Evolutionary conservation across 495 filamentous ascomycete genomes (phyloP).

Genomic region (Tuber indicum): DNA sequence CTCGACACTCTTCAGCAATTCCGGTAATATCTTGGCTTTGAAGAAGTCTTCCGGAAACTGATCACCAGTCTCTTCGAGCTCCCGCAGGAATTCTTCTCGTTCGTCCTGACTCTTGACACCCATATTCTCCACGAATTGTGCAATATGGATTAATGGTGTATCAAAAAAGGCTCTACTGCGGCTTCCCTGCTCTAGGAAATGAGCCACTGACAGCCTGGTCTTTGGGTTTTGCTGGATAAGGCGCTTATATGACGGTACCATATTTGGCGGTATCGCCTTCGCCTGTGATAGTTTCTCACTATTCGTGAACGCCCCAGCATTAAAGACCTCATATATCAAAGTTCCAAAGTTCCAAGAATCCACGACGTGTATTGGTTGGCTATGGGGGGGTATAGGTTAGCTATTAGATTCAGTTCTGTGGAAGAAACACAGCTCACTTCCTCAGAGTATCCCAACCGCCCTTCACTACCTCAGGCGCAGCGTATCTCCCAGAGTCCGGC

Average conservation of each 20-base stretch:
- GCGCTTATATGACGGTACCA: constrained; percentile 84
- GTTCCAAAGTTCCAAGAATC: constrained; percentile 84
- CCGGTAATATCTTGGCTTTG: constrained; percentile 91
- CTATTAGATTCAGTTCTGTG: background rate
- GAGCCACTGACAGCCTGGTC: constrained; percentile 68
- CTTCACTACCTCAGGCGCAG: constrained; percentile 77
- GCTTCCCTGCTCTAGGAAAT: constrained; percentile 84
- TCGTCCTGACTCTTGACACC: constrained; percentile 80
- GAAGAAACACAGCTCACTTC: constrained; percentile 32
- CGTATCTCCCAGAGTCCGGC: constrained; percentile 72
- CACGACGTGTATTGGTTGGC: constrained; percentile 69
- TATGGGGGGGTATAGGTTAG: constrained; percentile 7
- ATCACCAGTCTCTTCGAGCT: constrained; percentile 77
- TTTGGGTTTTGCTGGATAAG: constrained; percentile 85
- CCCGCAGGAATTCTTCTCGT: constrained; percentile 75
- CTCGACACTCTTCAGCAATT: constrained; percentile 93
- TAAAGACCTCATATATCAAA: constrained; percentile 85
- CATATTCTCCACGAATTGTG: constrained; percentile 84
- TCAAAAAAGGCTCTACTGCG: constrained; percentile 83
- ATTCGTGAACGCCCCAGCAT: constrained; percentile 62
- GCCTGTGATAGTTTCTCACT: constrained; percentile 73
- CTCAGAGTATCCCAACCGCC: constrained; percentile 84
- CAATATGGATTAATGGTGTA: constrained; percentile 80
- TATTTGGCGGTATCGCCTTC: constrained; percentile 75
- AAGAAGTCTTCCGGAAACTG: constrained; percentile 97